Conservation (phyloP, 495 filamentous ascomycete genomes). For the Daldinia bambusicola region DNA sequence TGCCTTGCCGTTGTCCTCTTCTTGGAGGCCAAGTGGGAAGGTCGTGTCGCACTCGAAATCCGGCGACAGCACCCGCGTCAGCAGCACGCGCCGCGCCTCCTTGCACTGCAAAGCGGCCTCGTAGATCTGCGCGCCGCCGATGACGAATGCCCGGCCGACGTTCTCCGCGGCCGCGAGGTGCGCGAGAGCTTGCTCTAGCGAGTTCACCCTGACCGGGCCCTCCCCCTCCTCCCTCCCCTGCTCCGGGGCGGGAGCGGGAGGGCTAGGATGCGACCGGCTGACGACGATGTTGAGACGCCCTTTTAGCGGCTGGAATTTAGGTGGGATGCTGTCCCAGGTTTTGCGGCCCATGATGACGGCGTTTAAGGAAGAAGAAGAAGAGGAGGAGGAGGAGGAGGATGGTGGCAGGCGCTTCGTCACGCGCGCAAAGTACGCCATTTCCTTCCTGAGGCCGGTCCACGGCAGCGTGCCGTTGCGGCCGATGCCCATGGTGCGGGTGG, state of each 20-base stretch:
- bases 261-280: conserved; percentile 56
- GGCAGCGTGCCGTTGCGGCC: conserved; percentile 82
- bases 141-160: conserved; percentile 76
- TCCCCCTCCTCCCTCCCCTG: conserved; percentile 11
- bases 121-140: conserved; percentile 92
- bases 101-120: conserved; percentile 65
- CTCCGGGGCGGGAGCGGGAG: neutral
- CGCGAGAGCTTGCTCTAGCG: conserved; percentile 68
- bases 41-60: conserved; percentile 91
- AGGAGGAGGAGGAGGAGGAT: conserved; percentile 13
- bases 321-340: conserved; percentile 89
- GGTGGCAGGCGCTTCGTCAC: conserved; percentile 73
- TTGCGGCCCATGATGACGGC: conserved; percentile 97
- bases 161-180: conserved; percentile 41
- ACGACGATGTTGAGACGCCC: conserved; percentile 83
- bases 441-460: conserved; percentile 85
- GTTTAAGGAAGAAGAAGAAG: conserved; percentile 59
- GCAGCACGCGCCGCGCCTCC: conserved; percentile 64
- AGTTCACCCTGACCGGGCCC: conserved; percentile 48
- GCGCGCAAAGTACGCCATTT: conserved; percentile 95
- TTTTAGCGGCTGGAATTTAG: conserved; percentile 77
- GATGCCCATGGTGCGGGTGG: conserved; percentile 84
- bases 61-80: conserved; percentile 66
- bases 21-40: conserved; percentile 72
- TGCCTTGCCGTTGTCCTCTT: conserved; percentile 33